Conservation (phyloP, 441 rosid genomes). For the Bocquillonia castaneifolia region DNA sequence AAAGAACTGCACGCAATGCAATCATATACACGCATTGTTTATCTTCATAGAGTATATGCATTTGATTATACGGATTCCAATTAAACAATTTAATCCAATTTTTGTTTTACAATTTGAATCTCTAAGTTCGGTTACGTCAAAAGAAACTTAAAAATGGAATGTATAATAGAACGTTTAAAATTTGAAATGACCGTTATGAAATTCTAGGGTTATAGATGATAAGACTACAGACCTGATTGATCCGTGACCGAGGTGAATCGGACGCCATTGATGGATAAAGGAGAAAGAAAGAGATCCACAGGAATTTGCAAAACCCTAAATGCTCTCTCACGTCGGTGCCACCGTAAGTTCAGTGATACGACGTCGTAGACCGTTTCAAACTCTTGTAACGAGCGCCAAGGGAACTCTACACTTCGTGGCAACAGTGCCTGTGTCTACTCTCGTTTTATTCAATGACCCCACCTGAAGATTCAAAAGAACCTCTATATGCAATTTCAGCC, state of each 20-base stretch:
- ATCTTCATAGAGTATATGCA: neutral
- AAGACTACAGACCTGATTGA: conserved; percentile 58
- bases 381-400: conserved; percentile 25
- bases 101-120: neutral
- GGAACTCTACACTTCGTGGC: neutral
- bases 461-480: neutral
- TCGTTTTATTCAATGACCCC: neutral
- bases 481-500: neutral
- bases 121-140: neutral
- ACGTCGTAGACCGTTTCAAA: conserved; percentile 22
- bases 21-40: conserved; percentile 2
- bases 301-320: conserved; percentile 33
- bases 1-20: conserved; percentile 49
- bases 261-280: conserved; percentile 60
- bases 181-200: conserved; percentile 10
- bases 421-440: too few relatives aligned
- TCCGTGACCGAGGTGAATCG: conserved; percentile 48
- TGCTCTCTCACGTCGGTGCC: conserved; percentile 12
- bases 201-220: conserved; percentile 13
- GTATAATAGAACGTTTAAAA: neutral
- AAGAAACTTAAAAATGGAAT: too few relatives aligned
- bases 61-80: neutral
- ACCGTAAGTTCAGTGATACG: conserved; percentile 17
- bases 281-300: conserved; percentile 24
- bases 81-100: neutral